These are phyloP conservation scores for Talaromyces atroroseus DNA, from an alignment of 2,329 filamentous ascomycete species.

Conservation along the genomic window DNA sequence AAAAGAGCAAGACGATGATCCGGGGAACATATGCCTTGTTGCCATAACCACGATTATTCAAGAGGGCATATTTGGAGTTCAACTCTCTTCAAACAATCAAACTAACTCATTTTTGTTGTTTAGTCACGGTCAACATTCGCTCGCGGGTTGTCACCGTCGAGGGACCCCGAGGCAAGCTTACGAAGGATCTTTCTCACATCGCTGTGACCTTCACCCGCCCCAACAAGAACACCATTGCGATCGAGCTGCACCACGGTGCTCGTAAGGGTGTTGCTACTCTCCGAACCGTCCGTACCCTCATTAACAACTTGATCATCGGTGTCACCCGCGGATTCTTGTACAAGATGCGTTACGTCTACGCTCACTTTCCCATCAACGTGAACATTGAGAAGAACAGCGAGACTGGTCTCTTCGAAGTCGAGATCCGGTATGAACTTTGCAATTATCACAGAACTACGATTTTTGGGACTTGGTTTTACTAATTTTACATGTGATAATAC, in stretches of 20 bases:
- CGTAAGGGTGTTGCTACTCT: constrained; percentile 98
- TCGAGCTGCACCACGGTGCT: constrained; percentile 96
- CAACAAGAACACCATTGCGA: constrained; percentile 80
- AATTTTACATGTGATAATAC: constrained; percentile 10
- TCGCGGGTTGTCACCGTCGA: constrained; percentile 94
- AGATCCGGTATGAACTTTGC: constrained; percentile 76
- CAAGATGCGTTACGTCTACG: constrained; percentile 99
- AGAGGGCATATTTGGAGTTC: neutral
- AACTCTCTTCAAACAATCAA: neutral
- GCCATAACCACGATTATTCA: neutral
- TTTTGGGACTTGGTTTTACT: constrained; percentile 13
- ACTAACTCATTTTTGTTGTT: constrained; percentile 22
- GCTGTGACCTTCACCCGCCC: constrained; percentile 91
- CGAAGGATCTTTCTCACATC: constrained; percentile 94
- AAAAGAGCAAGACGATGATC: neutral
- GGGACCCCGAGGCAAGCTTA: constrained; percentile 94
- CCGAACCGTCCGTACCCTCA: constrained; percentile 94
- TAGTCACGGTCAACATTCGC: constrained; percentile 98
- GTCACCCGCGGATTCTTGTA: constrained; percentile 99
- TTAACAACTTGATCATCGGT: constrained; percentile 98
- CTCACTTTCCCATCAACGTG: constrained; percentile 99
- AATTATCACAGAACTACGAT: neutral
- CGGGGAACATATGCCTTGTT: neutral
- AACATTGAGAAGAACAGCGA: constrained; percentile 96
- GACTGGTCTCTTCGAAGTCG: constrained; percentile 80